Percentiles rank a stretch among this genome's conserved stretches.
phyloP scores from a whole-genome alignment of 495 filamentous ascomycete species.

The Aspergillus olivimuriae region DNA sequence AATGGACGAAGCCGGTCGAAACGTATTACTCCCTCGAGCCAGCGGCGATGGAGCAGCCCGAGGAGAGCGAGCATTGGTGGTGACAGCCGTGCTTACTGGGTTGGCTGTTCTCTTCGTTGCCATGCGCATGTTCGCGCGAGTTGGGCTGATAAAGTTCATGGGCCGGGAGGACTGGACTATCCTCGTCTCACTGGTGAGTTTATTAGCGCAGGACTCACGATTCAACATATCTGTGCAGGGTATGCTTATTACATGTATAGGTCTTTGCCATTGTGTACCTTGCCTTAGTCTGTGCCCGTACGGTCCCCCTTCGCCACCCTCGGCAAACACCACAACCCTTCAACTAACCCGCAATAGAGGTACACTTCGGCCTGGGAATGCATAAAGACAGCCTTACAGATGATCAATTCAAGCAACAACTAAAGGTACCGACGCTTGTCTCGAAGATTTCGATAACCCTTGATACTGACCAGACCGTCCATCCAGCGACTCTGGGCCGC shows the following conservation, averaged over 20 bases:
- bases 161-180: conserved; percentile 36
- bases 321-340: background rate
- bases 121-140: conserved; percentile 30
- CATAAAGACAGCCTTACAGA: conserved; percentile 17
- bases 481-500: conserved; percentile 33
- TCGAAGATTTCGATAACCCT: too few species aligned
- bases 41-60: conserved; percentile 16
- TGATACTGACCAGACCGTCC: background rate
- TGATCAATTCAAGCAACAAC: conserved; percentile 17
- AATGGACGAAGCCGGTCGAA: conserved; percentile 15
- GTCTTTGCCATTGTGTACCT: conserved; percentile 28
- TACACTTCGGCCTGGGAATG: conserved; percentile 26
- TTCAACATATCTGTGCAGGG: too few species aligned
- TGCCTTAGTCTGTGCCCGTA: conserved; percentile 27
- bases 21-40: conserved; percentile 15
- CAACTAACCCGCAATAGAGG: conserved; percentile 16
- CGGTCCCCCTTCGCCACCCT: conserved; percentile 4
- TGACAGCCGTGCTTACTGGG: conserved; percentile 27
- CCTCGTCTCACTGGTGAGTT: conserved; percentile 24
- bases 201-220: too few species aligned
- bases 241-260: too few species aligned
- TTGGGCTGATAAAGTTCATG: conserved; percentile 29
- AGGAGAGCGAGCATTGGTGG: conserved; percentile 30
- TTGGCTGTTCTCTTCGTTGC: conserved; percentile 22
- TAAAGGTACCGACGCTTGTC: too few species aligned